These are phyloP conservation scores for Tagetes erecta DNA, from an alignment of 129 eudicot genomes.

Conservation along the genomic window DNA sequence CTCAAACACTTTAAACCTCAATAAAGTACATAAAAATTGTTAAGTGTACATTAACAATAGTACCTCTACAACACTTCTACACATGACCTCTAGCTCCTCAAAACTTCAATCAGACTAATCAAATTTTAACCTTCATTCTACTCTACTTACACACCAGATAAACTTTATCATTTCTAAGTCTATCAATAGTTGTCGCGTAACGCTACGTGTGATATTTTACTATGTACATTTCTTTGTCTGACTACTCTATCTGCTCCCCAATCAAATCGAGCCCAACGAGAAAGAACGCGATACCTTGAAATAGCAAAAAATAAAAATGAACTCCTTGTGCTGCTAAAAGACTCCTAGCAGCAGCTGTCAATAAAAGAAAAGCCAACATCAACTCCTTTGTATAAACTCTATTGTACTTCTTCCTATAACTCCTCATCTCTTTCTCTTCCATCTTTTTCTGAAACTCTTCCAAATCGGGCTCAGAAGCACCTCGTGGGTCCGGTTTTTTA, in stretches of 20 bases:
- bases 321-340: constrained; percentile 83
- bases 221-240: neutral
- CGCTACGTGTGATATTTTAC: too few species aligned
- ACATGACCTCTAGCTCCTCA: too few species aligned
- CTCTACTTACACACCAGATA: too few species aligned
- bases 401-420: constrained; percentile 48
- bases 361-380: constrained; percentile 66
- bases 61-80: too few species aligned
- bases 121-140: too few species aligned
- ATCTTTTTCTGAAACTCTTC: constrained; percentile 35
- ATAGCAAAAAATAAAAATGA: constrained; percentile 85
- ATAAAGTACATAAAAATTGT: too few species aligned
- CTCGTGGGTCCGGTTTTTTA: constrained; percentile 34
- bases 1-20: too few species aligned
- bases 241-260: constrained; percentile 63
- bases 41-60: too few species aligned
- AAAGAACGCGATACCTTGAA: constrained; percentile 82
- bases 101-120: too few species aligned
- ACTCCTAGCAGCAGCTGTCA: constrained; percentile 79
- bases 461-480: constrained; percentile 55
- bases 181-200: too few species aligned
- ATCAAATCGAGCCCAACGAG: constrained; percentile 89
- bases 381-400: constrained; percentile 78
- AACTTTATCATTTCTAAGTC: too few species aligned
- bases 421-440: constrained; percentile 36